A percentile compares a stretch with the other conserved stretches of the same genome.
These are phyloP conservation scores for Thraustotheca clavata DNA, from an alignment of 352 stramenopile species.

Conservation along the genomic window DNA sequence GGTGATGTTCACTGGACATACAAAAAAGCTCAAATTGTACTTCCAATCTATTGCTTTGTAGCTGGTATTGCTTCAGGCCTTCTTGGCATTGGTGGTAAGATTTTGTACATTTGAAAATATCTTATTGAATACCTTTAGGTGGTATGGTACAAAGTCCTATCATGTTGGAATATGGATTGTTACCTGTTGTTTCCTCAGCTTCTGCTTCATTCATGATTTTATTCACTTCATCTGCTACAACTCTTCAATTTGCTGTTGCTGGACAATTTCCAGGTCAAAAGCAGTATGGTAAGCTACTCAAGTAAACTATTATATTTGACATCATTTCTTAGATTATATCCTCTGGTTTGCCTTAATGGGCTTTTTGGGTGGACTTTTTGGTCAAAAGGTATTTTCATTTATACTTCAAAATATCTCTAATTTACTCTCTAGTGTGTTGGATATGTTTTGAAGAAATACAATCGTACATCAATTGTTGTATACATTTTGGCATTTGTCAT, in stretches of 20 bases:
- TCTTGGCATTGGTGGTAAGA: slow-evolving; percentile 86
- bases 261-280: slow-evolving; percentile 60
- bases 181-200: slow-evolving; percentile 79
- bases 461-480: slow-evolving; percentile 78
- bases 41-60: slow-evolving; percentile 89
- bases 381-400: slow-evolving; percentile 39
- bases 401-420: slow-evolving; percentile 5
- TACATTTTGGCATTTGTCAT: slow-evolving; percentile 66
- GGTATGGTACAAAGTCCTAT: slow-evolving; percentile 96
- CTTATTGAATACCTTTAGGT: slow-evolving; percentile 22
- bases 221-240: slow-evolving; percentile 91
- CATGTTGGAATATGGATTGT: slow-evolving; percentile 96
- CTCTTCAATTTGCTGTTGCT: slow-evolving; percentile 77
- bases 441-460: slow-evolving; percentile 85
- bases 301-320: slow-evolving; percentile 38
- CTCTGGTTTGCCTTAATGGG: slow-evolving; percentile 85
- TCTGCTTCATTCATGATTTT: slow-evolving; percentile 90
- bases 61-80: slow-evolving; percentile 92
- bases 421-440: slow-evolving; percentile 52
- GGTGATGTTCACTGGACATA: slow-evolving; percentile 94
- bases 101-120: neutral
- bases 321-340: slow-evolving; percentile 88
- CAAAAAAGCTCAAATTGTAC: slow-evolving; percentile 70
- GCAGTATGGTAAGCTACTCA: slow-evolving; percentile 52
- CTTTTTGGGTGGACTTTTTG: slow-evolving; percentile 70